A percentile compares a stretch with the other conserved stretches of the same genome.
Evolutionary conservation across 2,329 filamentous ascomycete genomes (phyloP).

Genomic region (Aureobasidium sp.): DNA sequence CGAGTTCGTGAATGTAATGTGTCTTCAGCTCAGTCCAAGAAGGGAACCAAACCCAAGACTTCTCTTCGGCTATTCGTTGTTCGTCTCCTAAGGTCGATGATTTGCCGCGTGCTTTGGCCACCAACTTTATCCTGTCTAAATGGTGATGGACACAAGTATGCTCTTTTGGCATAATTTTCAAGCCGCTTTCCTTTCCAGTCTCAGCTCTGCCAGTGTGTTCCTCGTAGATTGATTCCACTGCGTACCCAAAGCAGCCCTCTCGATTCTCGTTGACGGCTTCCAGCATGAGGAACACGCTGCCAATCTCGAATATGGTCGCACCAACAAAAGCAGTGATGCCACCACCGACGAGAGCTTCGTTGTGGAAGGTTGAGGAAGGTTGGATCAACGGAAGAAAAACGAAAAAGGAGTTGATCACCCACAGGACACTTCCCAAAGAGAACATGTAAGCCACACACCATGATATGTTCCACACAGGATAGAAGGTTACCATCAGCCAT

Average conservation of each 20-base stretch:
- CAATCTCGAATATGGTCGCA: conserved; percentile 59
- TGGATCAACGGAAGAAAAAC: conserved; percentile 52
- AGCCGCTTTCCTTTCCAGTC: neutral
- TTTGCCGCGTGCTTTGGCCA: conserved; percentile 20
- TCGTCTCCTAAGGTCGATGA: neutral
- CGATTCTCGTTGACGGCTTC: conserved; percentile 64
- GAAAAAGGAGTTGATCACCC: conserved; percentile 54
- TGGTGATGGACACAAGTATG: conserved; percentile 33
- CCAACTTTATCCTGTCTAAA: conserved; percentile 28
- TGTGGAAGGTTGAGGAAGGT: conserved; percentile 48
- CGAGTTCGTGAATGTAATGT: conserved; percentile 56
- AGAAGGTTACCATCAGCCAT: conserved; percentile 43
- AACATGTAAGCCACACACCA: conserved; percentile 50
- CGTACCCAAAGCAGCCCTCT: conserved; percentile 62
- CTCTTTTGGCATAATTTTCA: conserved; percentile 13
- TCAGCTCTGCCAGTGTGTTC: conserved; percentile 13
- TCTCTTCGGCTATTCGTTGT: neutral
- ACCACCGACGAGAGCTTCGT: conserved; percentile 48
- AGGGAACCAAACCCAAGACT: conserved; percentile 54
- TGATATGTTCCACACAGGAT: conserved; percentile 51
- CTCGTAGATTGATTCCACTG: conserved; percentile 42
- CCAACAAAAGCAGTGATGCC: conserved; percentile 61
- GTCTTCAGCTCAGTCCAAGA: conserved; percentile 48
- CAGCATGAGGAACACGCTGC: conserved; percentile 55
- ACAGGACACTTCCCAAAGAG: conserved; percentile 43